Conservation (phyloP, 306 rosid genomes). For the Vachellia collinsii region DNA sequence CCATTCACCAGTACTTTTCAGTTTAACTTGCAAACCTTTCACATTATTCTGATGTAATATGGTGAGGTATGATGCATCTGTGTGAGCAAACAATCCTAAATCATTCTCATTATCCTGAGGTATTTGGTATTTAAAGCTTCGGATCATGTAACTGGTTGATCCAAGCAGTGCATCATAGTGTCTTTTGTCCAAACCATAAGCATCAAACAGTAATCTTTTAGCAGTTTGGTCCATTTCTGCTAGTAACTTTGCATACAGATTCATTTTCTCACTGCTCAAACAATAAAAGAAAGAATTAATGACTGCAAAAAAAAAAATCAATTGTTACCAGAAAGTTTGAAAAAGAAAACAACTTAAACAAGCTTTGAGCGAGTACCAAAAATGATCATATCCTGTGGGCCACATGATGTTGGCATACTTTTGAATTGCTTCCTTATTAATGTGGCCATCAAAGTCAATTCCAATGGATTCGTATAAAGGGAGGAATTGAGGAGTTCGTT, state of each 20-base stretch:
- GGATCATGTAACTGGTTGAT: constrained; percentile 36
- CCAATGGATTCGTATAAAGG: constrained; percentile 46
- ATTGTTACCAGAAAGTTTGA: too few species aligned
- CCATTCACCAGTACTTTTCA: constrained; percentile 41
- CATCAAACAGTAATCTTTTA: constrained; percentile 40
- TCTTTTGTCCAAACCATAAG: constrained; percentile 36
- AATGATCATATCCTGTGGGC: constrained; percentile 42
- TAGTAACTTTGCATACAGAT: constrained; percentile 38
- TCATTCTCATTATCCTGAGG: constrained; percentile 25
- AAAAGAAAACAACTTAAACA: background rate
- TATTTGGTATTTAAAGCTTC: constrained; percentile 20
- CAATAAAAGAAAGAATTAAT: background rate
- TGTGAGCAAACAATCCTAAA: constrained; percentile 42
- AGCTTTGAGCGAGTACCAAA: constrained; percentile 27
- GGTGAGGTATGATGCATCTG: constrained; percentile 38
- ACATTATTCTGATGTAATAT: constrained; percentile 44
- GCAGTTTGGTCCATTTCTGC: constrained; percentile 39
- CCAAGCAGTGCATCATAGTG: constrained; percentile 38
- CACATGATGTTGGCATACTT: constrained; percentile 41
- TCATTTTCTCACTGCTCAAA: constrained; percentile 25
- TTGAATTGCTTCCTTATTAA: constrained; percentile 28
- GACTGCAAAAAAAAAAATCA: background rate
- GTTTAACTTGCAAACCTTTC: constrained; percentile 39
- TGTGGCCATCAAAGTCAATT: constrained; percentile 30
- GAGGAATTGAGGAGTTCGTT: background rate